Percentiles rank a stretch among this genome's conserved stretches.
These are phyloP conservation scores for Passiflora organensis DNA, from an alignment of 345 rosid species.

Conservation along the genomic window DNA sequence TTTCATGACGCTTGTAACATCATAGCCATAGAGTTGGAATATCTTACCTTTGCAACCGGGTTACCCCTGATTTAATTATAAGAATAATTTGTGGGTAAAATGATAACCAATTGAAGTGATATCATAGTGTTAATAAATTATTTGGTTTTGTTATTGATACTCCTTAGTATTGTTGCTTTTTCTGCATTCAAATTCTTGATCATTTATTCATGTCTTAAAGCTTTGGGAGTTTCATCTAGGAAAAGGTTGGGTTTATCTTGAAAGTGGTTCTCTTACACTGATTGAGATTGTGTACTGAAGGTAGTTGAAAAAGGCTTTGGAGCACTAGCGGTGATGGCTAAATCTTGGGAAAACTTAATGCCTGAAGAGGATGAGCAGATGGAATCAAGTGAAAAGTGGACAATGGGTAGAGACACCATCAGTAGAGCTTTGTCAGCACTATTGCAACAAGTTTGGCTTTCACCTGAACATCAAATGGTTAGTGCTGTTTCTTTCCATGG, in stretches of 20 bases:
- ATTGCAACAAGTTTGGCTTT: conserved; percentile 74
- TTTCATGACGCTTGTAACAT: too few relatives aligned
- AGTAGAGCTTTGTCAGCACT: conserved; percentile 60
- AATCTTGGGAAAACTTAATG: conserved; percentile 56
- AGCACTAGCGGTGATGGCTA: conserved; percentile 59
- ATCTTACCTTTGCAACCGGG: too few relatives aligned
- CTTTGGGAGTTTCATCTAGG: background rate
- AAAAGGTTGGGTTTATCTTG: background rate
- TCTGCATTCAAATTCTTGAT: background rate
- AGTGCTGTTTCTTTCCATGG: conserved; percentile 17
- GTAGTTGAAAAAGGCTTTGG: conserved; percentile 66
- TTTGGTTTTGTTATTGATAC: too few relatives aligned
- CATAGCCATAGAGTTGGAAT: too few relatives aligned
- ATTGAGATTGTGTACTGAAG: conserved; percentile 27
- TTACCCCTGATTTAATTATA: too few relatives aligned
- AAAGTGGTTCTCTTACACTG: conserved; percentile 11
- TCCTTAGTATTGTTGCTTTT: too few relatives aligned
- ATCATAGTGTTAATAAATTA: too few relatives aligned
- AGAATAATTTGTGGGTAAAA: too few relatives aligned
- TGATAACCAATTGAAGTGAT: too few relatives aligned
- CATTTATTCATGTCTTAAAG: background rate
- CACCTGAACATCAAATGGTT: conserved; percentile 33
- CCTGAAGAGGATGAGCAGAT: conserved; percentile 45
- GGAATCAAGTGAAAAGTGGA: conserved; percentile 42
- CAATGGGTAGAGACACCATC: conserved; percentile 50